Base-by-base conservation (phyloP, 2,329 filamentous ascomycete genomes). In the Hypoxylon sp. region DNA sequence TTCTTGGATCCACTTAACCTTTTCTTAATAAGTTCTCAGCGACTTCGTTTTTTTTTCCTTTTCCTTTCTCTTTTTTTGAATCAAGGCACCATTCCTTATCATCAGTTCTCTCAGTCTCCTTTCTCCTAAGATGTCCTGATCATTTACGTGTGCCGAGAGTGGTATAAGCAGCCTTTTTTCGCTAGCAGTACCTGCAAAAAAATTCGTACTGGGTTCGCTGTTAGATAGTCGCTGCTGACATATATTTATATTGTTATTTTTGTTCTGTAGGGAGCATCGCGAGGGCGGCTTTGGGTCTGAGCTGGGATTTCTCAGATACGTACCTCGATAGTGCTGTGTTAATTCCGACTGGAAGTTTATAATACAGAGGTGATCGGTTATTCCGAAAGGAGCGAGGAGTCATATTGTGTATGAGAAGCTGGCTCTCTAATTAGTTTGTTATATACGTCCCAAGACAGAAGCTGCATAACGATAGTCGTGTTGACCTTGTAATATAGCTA, bases 171-270 rank as follows among this genome's bases (percentile, higher is more conserved):
- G 91, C 90, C 91, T 91, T 92, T 93, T 93, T 97, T 93, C 94
- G 94, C 94, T 97, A 97, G 91, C 93, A 88, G 91, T 90, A 90
- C 91, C 92, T 93, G 91, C 87, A 75, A 71, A 81, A 80, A 70
- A 71, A 57, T 76, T 78, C 76, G 80, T 78, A 87, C 92, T 91
- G 90, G 91, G 85, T 87, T 89, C 56, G 89, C 90, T 85, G 93
- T 94, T 97, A 97, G 93, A 97, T 97, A 97, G 93, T 87, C 87
- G 88, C 89, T 93, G 92, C 90, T 85, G 79, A 97, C 92, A 97
- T 85, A 75, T 67, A 54, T 72, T 54, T 71, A 65, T 51, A 67
- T 50, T 62, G 4, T 65, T 48, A 37, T 50, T 54, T 34, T 53
- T 48, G 10, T n/a, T 1, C 4, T 13, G 26, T 17, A 26, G 7